phyloP scores from a whole-genome alignment of 805 yeast species.

The Candida sakaeoensis region DNA sequence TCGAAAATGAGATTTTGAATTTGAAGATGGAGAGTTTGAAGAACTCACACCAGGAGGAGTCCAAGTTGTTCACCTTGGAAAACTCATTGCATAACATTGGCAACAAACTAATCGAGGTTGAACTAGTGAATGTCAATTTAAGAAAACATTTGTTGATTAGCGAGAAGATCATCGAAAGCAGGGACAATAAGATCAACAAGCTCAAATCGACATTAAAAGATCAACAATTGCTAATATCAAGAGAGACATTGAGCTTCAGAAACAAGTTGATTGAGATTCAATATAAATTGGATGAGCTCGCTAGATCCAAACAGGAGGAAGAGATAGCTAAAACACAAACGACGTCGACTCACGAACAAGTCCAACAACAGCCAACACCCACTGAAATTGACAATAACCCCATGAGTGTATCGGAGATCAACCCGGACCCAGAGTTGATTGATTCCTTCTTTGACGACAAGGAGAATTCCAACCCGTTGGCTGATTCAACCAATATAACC shows the following conservation, averaged over 20 bases:
- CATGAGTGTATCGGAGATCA: constrained; percentile 7
- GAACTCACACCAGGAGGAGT: constrained; percentile 39
- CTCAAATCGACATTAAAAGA: constrained; percentile 48
- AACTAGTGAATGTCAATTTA: constrained; percentile 55
- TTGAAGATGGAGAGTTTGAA: constrained; percentile 29
- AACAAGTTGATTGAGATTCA: constrained; percentile 26
- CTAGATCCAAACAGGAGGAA: constrained; percentile 11
- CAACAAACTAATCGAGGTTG: constrained; percentile 58
- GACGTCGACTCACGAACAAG: background rate
- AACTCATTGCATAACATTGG: constrained; percentile 54
- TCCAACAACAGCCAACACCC: constrained; percentile 1
- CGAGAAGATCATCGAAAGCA: constrained; percentile 52
- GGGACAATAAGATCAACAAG: constrained; percentile 54
- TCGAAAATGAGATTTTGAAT: constrained; percentile 26
- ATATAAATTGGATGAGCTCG: constrained; percentile 6
- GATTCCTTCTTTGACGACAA: constrained; percentile 4
- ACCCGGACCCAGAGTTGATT: constrained; percentile 8
- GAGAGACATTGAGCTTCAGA: constrained; percentile 51
- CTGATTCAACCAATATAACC: background rate
- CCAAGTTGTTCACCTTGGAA: constrained; percentile 51
- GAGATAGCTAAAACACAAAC: constrained; percentile 1
- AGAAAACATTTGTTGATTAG: constrained; percentile 53
- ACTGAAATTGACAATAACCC: constrained; percentile 1
- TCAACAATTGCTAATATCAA: constrained; percentile 37
- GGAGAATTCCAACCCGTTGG: constrained; percentile 1